Evolutionary conservation across 192 early-diverging fungal species (phyloP).

Genomic region (Coemansia sp.): DNA sequence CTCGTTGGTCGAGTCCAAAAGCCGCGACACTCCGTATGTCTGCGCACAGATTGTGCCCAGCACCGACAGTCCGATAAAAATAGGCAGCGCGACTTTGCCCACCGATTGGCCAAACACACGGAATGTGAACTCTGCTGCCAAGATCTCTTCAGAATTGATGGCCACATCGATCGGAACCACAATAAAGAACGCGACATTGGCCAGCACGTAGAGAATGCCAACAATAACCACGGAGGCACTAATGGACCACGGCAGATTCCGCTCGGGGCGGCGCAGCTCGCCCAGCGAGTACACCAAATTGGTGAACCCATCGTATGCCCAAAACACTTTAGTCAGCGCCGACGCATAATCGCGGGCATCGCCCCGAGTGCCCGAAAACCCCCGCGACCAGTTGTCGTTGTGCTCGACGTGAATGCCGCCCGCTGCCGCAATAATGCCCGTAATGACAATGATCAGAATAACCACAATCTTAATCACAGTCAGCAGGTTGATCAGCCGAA

Average conservation of each 20-base stretch:
- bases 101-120: slow-evolving; percentile 57
- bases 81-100: slow-evolving; percentile 56
- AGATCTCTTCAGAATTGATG: slow-evolving; percentile 60
- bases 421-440: slow-evolving; percentile 65
- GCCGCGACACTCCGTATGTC: slow-evolving; percentile 56
- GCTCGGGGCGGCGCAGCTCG: slow-evolving; percentile 80
- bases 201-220: slow-evolving; percentile 72
- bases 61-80: slow-evolving; percentile 57
- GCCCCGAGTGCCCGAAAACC: slow-evolving; percentile 62
- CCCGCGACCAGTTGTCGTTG: slow-evolving; percentile 57
- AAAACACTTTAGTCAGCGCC: slow-evolving; percentile 59
- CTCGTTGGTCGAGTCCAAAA: slow-evolving; percentile 56
- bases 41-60: slow-evolving; percentile 57
- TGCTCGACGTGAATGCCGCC: slow-evolving; percentile 48
- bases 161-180: slow-evolving; percentile 71
- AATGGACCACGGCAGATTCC: slow-evolving; percentile 78
- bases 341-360: slow-evolving; percentile 49
- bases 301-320: slow-evolving; percentile 66
- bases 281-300: slow-evolving; percentile 80
- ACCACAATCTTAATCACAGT: slow-evolving; percentile 72
- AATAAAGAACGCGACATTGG: slow-evolving; percentile 80
- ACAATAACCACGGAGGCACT: slow-evolving; percentile 71
- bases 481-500: slow-evolving; percentile 70
- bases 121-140: slow-evolving; percentile 61
- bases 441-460: slow-evolving; percentile 64